Evolutionary conservation across 768 basidiomycete genomes (phyloP), one percentile per base, ranked within the genome.

Genomic region (Dioszegia hungarica): DNA sequence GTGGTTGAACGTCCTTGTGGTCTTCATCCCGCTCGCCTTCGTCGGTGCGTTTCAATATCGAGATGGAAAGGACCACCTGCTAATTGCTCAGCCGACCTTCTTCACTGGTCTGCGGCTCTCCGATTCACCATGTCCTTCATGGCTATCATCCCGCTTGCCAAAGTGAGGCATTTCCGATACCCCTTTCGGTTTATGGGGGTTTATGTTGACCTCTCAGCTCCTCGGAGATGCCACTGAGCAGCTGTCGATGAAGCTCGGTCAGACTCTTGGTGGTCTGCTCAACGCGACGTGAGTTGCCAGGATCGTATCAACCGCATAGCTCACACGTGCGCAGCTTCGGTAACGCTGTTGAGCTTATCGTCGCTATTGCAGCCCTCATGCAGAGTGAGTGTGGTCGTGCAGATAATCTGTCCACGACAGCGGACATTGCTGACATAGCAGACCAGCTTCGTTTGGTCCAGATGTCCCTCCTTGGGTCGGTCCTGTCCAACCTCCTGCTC

Each of bases 401-500:
- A 45, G 2, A 34, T 46, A 10, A 27, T 36, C 36, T 37, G 28
- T 29, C 28, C 11, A 12, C n/a, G n/a, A n/a, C n/a, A n/a, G n/a
- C n/a, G n/a, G n/a, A n/a, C n/a, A n/a, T n/a, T n/a, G n/a, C n/a
- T n/a, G n/a, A n/a, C n/a, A n/a, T 54, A 17, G 15, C 66, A 87
- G 88, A 83, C 54, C 82, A 95, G 76, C 80, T 92, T 17, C 84
- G 88, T 33, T 87, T 95, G 67, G 92, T 95, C 1, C 90, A 95
- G 76, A 92, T 89, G 27, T 92, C 90, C 34, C 85, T 94, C 82
- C 82, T 95, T 41, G 92, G 91, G 19, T 91, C 89, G 27, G 88
- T 95, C 58, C 77, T 95, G 36, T 92, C 90, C 12, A 95, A 95
- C 76, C 79, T 93, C 36, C 82, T 95, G 9, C 80, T 95, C 34